Conservation (phyloP, 2,329 filamentous ascomycete species). For the Diaporthe citri region DNA sequence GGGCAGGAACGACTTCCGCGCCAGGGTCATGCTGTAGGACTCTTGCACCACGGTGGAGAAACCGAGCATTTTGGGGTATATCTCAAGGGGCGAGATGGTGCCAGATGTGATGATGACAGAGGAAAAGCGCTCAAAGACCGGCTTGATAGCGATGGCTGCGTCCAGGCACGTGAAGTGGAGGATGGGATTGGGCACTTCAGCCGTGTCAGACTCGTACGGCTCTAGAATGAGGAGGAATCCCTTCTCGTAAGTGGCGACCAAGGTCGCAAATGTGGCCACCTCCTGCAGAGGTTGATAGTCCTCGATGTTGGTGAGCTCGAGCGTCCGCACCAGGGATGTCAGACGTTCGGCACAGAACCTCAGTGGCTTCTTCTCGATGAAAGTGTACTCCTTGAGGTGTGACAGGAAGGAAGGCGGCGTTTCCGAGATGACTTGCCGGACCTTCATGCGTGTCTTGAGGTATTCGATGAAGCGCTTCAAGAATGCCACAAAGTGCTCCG, state of each 20-base stretch:
- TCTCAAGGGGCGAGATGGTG: slow-evolving; percentile 95
- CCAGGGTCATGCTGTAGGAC: slow-evolving; percentile 97
- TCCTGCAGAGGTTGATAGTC: slow-evolving; percentile 98
- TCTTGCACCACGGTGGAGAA: slow-evolving; percentile 95
- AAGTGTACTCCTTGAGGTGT: slow-evolving; percentile 94
- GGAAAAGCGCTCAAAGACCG: slow-evolving; percentile 96
- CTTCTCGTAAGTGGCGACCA: slow-evolving; percentile 96
- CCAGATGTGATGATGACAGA: slow-evolving; percentile 99
- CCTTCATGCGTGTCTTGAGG: slow-evolving; percentile 97
- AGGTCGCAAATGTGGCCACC: slow-evolving; percentile 95
- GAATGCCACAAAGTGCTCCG: slow-evolving; percentile 96
- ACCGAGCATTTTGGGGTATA: slow-evolving; percentile 99
- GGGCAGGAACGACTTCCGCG: slow-evolving; percentile 92
- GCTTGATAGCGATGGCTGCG: slow-evolving; percentile 97
- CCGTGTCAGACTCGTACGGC: slow-evolving; percentile 94
- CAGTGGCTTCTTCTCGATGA: slow-evolving; percentile 96
- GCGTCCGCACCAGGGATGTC: slow-evolving; percentile 91
- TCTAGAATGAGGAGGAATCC: slow-evolving; percentile 97
- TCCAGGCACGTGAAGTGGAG: slow-evolving; percentile 97
- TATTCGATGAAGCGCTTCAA: slow-evolving; percentile 98
- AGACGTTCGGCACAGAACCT: slow-evolving; percentile 95
- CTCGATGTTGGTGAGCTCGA: slow-evolving; percentile 97
- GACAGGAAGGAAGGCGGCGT: slow-evolving; percentile 93
- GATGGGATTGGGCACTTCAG: slow-evolving; percentile 96
- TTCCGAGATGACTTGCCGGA: slow-evolving; percentile 96